phyloP scores from a whole-genome alignment of 805 yeast species.

The Candida sonorensis region DNA sequence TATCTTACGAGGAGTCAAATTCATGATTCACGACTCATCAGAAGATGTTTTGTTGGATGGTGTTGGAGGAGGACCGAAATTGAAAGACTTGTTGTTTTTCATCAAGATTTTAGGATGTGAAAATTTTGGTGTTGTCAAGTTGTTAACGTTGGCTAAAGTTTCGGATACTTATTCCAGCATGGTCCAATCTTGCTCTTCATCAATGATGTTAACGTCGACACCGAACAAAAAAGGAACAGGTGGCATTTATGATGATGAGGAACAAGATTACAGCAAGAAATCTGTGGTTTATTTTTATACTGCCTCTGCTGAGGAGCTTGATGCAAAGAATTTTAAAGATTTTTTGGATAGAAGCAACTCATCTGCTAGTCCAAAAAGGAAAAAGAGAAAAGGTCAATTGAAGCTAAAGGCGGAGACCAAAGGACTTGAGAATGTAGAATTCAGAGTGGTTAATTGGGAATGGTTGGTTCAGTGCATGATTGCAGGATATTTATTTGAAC shows the following conservation, averaged over 20 bases:
- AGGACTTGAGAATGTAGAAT: slow-evolving; percentile 1
- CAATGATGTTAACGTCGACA: too few species aligned
- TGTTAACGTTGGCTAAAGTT: not conserved
- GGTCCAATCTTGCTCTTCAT: too few species aligned
- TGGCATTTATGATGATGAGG: too few species aligned
- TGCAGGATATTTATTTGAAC: slow-evolving; percentile 10
- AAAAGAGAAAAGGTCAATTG: slow-evolving; percentile 2
- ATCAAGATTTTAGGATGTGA: slow-evolving; percentile 9
- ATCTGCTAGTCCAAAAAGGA: too few species aligned
- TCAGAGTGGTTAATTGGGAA: slow-evolving; percentile 47
- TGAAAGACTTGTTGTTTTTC: slow-evolving; percentile 7
- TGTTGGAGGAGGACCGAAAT: slow-evolving; percentile 2
- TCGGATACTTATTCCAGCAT: too few species aligned
- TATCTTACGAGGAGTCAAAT: slow-evolving; percentile 26
- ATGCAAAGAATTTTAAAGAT: too few species aligned
- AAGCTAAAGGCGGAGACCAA: not conserved
- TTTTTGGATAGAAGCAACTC: too few species aligned
- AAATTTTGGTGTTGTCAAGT: slow-evolving; percentile 2
- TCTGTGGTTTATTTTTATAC: too few species aligned
- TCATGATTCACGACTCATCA: slow-evolving; percentile 32
- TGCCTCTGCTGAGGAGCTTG: too few species aligned
- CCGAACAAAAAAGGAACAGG: too few species aligned
- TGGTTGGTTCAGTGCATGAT: slow-evolving; percentile 63
- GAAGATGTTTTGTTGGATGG: slow-evolving; percentile 14
- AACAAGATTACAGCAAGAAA: too few species aligned